Evolutionary conservation across 306 rosid genomes (phyloP).

Genomic region (Notholithocarpus densiflorus): DNA sequence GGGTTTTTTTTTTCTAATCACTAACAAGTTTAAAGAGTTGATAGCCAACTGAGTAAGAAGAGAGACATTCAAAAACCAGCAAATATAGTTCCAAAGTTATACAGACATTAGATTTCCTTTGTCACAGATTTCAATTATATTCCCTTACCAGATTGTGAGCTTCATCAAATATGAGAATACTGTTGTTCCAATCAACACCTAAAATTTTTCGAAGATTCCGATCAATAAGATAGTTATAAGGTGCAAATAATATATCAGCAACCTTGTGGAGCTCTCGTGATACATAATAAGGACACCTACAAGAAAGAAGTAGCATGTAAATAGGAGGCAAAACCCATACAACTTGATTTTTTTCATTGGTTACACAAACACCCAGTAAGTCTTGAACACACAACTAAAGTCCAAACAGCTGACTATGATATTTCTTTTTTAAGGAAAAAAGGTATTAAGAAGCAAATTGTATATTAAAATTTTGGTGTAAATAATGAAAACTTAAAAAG

Average conservation of each 20-base stretch:
- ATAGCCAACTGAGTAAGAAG: slow-evolving; percentile 13
- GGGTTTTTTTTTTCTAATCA: not conserved
- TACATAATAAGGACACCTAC: slow-evolving; percentile 89
- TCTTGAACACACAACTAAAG: too few relatives aligned
- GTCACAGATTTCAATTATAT: slow-evolving; percentile 17
- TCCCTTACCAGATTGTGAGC: slow-evolving; percentile 89
- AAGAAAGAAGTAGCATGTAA: slow-evolving; percentile 27
- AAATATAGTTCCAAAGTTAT: not conserved
- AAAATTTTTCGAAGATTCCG: slow-evolving; percentile 55
- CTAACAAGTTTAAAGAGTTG: slow-evolving; percentile 17
- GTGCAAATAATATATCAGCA: slow-evolving; percentile 85
- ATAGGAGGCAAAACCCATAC: slow-evolving; percentile 20
- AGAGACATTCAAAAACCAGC: slow-evolving; percentile 13
- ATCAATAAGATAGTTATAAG: slow-evolving; percentile 94
- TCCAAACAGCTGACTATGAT: not conserved
- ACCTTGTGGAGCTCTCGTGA: slow-evolving; percentile 79
- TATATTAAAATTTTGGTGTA: too few relatives aligned
- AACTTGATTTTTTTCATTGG: too few relatives aligned
- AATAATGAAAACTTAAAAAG: not conserved
- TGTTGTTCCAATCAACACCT: slow-evolving; percentile 57
- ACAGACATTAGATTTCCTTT: slow-evolving; percentile 8
- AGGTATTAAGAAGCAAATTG: not conserved
- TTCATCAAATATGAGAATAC: slow-evolving; percentile 93
- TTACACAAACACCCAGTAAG: too few relatives aligned
- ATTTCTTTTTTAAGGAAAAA: not conserved